phyloP scores from a whole-genome alignment of 2,329 filamentous ascomycete genomes.

The Verticillium alfalfae region DNA sequence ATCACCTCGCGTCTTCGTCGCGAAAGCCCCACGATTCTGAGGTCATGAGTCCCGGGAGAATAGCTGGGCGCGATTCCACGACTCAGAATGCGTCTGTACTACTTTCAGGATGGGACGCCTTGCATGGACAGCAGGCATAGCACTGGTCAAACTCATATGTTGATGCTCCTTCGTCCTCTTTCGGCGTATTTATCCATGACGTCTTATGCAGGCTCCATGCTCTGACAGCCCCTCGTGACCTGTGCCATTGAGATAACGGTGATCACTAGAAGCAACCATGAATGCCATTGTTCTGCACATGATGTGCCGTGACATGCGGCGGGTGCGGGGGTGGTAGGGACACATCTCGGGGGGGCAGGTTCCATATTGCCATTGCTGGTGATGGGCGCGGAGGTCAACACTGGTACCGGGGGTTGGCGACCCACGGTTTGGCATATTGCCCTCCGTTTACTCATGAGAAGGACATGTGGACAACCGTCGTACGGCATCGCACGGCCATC shows the following conservation, averaged over 20 bases:
- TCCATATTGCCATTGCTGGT: slow-evolving; percentile 2
- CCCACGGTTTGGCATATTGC: not conserved
- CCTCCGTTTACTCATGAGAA: not conserved
- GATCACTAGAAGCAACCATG: not conserved
- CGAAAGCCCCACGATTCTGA: not conserved
- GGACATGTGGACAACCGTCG: not conserved
- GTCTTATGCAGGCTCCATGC: not conserved
- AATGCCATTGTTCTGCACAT: not conserved
- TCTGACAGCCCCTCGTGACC: not conserved
- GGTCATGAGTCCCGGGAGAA: not conserved
- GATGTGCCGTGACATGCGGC: not conserved
- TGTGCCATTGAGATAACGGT: not conserved
- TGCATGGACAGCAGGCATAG: not conserved
- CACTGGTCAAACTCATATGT: not conserved
- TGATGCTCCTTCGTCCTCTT: not conserved
- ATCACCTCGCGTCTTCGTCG: not conserved
- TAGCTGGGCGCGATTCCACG: not conserved
- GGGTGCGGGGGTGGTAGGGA: not conserved
- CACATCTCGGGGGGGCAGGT: slow-evolving; percentile 1
- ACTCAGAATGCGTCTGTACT: not conserved
- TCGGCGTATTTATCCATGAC: not conserved
- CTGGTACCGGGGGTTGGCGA: not conserved
- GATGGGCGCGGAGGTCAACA: not conserved
- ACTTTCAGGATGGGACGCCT: not conserved
- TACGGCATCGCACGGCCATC: not conserved